These are phyloP conservation scores for Lecanoromycetidae sp. DNA, from an alignment of 2,329 filamentous ascomycete genomes.

Conservation along the genomic window DNA sequence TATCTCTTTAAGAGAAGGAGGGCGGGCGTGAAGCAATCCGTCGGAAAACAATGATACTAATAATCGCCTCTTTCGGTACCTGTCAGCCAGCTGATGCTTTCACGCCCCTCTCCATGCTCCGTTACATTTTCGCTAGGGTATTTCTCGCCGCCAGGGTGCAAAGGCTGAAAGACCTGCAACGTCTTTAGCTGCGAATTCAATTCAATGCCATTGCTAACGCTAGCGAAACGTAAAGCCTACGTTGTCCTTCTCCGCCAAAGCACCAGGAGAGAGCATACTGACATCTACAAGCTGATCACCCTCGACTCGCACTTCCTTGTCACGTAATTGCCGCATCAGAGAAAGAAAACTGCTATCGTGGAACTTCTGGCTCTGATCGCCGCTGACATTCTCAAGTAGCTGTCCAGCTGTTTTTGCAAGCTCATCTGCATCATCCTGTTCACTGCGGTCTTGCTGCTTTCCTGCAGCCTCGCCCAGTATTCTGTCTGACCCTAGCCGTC, in stretches of 20 bases:
- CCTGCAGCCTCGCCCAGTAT: conserved; percentile 24
- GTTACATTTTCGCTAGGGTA: too few species aligned
- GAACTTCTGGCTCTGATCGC: conserved; percentile 63
- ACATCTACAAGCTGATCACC: conserved; percentile 53
- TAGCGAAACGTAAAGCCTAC: not conserved
- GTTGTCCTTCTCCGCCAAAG: not conserved
- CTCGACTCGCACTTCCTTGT: conserved; percentile 59
- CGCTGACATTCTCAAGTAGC: conserved; percentile 55
- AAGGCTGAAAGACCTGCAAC: conserved; percentile 29
- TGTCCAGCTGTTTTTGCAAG: conserved; percentile 60
- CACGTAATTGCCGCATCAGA: conserved; percentile 63
- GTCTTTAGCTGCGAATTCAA: not conserved
- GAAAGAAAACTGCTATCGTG: conserved; percentile 63
- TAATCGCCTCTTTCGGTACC: too few species aligned
- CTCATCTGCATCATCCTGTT: conserved; percentile 47
- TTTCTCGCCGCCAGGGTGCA: too few species aligned
- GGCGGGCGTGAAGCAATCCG: too few species aligned
- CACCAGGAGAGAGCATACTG: conserved; percentile 4
- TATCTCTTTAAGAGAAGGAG: too few species aligned
- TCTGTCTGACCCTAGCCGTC: conserved; percentile 25
- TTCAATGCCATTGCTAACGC: too few species aligned
- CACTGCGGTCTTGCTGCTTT: conserved; percentile 23
- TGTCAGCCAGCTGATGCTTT: too few species aligned
- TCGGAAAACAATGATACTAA: too few species aligned
- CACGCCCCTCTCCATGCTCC: too few species aligned